Percentiles rank a stretch among this genome's conserved stretches.
Conservation (phyloP, 1,284 basidiomycete genomes). For the Ganoderma lingzhi region DNA sequence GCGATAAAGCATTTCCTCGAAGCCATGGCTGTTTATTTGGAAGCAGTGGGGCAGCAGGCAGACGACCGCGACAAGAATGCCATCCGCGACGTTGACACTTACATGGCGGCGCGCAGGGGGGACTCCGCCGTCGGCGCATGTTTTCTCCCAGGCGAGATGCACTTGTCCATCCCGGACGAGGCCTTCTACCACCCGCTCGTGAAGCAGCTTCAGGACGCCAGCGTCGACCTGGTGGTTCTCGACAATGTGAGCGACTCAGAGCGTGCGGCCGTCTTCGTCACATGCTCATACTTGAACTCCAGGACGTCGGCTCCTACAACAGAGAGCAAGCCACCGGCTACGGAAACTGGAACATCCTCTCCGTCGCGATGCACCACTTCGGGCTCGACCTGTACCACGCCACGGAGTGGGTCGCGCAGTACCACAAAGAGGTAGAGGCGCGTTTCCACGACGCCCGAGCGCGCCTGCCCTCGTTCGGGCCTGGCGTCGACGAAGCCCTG, state of each 20-base stretch:
- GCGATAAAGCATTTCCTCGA: not conserved
- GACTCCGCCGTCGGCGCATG: not conserved
- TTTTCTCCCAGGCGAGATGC: not conserved
- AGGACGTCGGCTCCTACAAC: conserved; percentile 47
- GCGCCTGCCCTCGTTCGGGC: conserved; percentile 18
- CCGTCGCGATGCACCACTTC: conserved; percentile 41
- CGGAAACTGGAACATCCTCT: conserved; percentile 45
- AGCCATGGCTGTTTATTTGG: not conserved
- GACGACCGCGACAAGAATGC: not conserved
- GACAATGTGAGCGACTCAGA: conserved; percentile 3
- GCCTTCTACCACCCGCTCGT: conserved; percentile 1
- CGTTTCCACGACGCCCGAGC: conserved; percentile 37
- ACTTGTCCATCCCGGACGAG: conserved; percentile 7
- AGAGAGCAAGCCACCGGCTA: conserved; percentile 45
- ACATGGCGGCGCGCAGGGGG: not conserved
- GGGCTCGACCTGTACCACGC: conserved; percentile 41
- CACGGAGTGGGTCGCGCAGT: conserved; percentile 40
- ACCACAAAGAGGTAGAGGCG: conserved; percentile 38
- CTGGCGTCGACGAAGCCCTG: conserved; percentile 22
- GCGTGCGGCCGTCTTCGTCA: not conserved
- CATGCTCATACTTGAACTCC: not conserved
- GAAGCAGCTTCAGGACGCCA: not conserved
- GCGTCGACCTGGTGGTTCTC: not conserved
- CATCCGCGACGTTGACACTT: not conserved
- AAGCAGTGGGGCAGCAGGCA: not conserved